phyloP scores from a whole-genome alignment of 2,329 filamentous ascomycete species.

The Alternaria burnsii region DNA sequence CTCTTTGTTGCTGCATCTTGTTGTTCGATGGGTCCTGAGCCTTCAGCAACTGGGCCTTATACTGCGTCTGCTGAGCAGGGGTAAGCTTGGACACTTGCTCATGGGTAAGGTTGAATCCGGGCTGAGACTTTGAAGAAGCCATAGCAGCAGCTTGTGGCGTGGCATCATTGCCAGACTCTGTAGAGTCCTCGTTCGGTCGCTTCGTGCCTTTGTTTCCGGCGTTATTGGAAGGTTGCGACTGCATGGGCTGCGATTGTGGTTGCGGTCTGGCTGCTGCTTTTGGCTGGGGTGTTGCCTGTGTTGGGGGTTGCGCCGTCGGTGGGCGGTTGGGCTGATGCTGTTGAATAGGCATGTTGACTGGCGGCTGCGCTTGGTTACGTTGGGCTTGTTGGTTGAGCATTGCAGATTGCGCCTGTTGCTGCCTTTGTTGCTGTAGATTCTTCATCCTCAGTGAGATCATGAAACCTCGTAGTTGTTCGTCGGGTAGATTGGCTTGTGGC shows the following conservation, averaged over 20 bases:
- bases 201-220: constrained; percentile 43
- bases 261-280: constrained; percentile 32
- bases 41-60: constrained; percentile 45
- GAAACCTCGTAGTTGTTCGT: constrained; percentile 39
- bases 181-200: constrained; percentile 53
- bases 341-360: constrained; percentile 14
- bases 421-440: constrained; percentile 36
- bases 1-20: constrained; percentile 38
- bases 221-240: constrained; percentile 28
- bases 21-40: constrained; percentile 46
- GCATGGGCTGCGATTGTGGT: constrained; percentile 31
- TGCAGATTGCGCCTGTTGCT: constrained; percentile 20
- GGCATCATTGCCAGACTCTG: constrained; percentile 48
- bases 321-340: constrained; percentile 37
- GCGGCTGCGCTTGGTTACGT: constrained; percentile 18
- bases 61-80: constrained; percentile 43
- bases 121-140: constrained; percentile 45
- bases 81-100: constrained; percentile 47
- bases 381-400: constrained; percentile 20
- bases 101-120: constrained; percentile 40
- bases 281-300: constrained; percentile 33
- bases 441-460: constrained; percentile 38
- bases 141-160: constrained; percentile 49
- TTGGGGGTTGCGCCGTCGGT: constrained; percentile 30
- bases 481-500: constrained; percentile 38